Percentiles rank a stretch among this genome's conserved stretches.
phyloP scores from a whole-genome alignment of 2,329 filamentous ascomycete genomes.

The Orbilia blumenaviensis region DNA sequence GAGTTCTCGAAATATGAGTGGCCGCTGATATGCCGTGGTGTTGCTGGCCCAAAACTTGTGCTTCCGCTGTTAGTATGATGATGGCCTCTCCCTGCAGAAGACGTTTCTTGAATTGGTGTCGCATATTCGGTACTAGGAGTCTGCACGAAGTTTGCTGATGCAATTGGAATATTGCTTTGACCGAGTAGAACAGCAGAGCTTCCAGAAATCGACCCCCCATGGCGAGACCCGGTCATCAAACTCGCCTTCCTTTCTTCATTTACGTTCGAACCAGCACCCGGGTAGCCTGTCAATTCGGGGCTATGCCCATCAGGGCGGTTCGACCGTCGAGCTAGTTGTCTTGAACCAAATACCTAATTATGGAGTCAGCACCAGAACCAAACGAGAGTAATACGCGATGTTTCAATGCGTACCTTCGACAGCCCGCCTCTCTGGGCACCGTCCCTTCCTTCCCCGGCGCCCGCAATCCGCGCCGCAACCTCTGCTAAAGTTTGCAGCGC shows the following conservation, averaged over 20 bases:
- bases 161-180: conserved; percentile 67
- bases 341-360: conserved; percentile 79
- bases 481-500: conserved; percentile 90
- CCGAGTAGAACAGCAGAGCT: conserved; percentile 71
- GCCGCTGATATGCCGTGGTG: conserved; percentile 32
- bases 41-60: conserved; percentile 39
- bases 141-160: conserved; percentile 54
- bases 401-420: conserved; percentile 67
- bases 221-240: conserved; percentile 58
- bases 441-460: conserved; percentile 77
- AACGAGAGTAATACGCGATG: background rate
- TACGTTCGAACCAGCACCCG: conserved; percentile 77
- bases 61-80: conserved; percentile 49
- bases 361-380: background rate
- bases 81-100: conserved; percentile 33
- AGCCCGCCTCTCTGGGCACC: conserved; percentile 81
- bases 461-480: conserved; percentile 81
- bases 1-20: conserved; percentile 41
- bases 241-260: conserved; percentile 72
- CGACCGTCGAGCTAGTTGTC: conserved; percentile 80
- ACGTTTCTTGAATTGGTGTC: conserved; percentile 44
- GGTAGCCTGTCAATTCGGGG: conserved; percentile 81
- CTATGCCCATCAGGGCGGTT: conserved; percentile 70
- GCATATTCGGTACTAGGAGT: conserved; percentile 51
- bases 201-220: conserved; percentile 64